Evolutionary conservation across 1,284 basidiomycete species (phyloP).

Genomic region (Austroboletus niveus): DNA sequence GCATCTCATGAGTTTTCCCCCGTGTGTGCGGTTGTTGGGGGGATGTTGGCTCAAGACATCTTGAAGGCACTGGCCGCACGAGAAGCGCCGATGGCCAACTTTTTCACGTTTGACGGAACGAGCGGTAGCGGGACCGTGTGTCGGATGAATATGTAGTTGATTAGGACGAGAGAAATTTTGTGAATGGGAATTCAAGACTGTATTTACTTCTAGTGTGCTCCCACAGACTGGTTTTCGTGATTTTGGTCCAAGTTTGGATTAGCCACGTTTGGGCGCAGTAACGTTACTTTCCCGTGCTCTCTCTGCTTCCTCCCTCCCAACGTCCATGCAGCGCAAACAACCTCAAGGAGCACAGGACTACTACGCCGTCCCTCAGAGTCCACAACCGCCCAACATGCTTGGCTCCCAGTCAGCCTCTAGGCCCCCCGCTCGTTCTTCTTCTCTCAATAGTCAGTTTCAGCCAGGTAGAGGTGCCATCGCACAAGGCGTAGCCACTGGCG

Average conservation of each 20-base stretch:
- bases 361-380: conserved; percentile 51
- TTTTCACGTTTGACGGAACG: conserved; percentile 86
- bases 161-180: too few species aligned
- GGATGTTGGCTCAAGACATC: conserved; percentile 92
- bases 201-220: background rate
- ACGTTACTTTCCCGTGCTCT: conserved; percentile 10
- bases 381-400: conserved; percentile 33
- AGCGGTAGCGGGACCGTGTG: conserved; percentile 73
- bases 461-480: conserved; percentile 54
- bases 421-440: conserved; percentile 29
- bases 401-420: conserved; percentile 31
- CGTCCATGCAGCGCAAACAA: conserved; percentile 35
- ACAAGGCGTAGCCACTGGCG: conserved; percentile 69
- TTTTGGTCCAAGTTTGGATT: conserved; percentile 20
- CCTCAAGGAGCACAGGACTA: conserved; percentile 36
- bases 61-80: conserved; percentile 88
- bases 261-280: conserved; percentile 22
- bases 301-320: conserved; percentile 12
- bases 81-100: conserved; percentile 90
- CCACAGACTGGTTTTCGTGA: conserved; percentile 2
- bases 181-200: too few species aligned
- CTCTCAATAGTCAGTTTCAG: conserved; percentile 33
- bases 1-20: conserved; percentile 86
- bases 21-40: conserved; percentile 90
- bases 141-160: conserved; percentile 44